These are phyloP conservation scores for Acer campestre DNA, from an alignment of 345 rosid species.

Conservation along the genomic window DNA sequence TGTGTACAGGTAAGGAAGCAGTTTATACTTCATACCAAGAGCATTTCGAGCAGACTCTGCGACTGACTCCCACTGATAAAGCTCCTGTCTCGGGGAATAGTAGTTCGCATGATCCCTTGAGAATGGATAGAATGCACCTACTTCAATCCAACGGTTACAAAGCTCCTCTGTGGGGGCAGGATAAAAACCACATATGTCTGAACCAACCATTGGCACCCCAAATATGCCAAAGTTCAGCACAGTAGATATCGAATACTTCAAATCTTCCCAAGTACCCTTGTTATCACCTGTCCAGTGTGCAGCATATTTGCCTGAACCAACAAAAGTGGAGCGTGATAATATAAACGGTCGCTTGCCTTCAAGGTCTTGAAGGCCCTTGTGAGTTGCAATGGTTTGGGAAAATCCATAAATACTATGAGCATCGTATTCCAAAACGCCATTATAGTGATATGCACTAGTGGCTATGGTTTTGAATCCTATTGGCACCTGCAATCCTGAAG, in stretches of 20 bases:
- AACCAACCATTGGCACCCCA: constrained; percentile 96
- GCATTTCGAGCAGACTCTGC: constrained; percentile 89
- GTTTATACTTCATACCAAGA: constrained; percentile 89
- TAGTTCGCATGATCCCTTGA: constrained; percentile 93
- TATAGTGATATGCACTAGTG: constrained; percentile 89
- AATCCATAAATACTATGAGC: constrained; percentile 95
- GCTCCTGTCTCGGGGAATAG: constrained; percentile 96
- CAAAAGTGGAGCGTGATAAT: constrained; percentile 77
- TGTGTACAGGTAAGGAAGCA: constrained; percentile 87
- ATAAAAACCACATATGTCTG: constrained; percentile 95
- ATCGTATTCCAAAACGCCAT: constrained; percentile 86
- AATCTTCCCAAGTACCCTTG: constrained; percentile 88
- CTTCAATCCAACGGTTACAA: constrained; percentile 97
- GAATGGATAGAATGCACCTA: constrained; percentile 94
- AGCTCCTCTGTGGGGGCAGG: constrained; percentile 93
- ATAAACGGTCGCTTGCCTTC: constrained; percentile 93
- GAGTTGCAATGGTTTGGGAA: constrained; percentile 87
- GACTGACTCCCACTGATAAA: constrained; percentile 89
- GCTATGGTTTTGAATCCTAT: constrained; percentile 93
- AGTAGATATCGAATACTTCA: constrained; percentile 84
- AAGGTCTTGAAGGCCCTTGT: constrained; percentile 70
- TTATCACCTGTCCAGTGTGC: constrained; percentile 99
- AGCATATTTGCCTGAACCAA: constrained; percentile 87
- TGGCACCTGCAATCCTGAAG: constrained; percentile 70
- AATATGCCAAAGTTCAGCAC: constrained; percentile 91